Base-by-base conservation (phyloP, 345 rosid species). In the Ceriops decandra region DNA sequence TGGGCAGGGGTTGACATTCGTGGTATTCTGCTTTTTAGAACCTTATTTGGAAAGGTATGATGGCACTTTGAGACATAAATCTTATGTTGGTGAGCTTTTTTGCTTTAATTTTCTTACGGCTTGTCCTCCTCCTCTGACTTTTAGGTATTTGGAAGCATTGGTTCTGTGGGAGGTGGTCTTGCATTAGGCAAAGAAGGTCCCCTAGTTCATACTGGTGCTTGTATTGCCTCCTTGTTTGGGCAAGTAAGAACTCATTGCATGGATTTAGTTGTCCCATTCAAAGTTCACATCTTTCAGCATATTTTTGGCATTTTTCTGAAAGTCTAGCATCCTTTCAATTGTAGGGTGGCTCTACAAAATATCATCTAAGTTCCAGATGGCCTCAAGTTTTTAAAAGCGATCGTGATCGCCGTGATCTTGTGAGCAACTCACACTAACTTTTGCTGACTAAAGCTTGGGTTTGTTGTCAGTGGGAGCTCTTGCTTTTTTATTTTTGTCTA, bases 131-230 rank as follows among this genome's bases (percentile, higher is more conserved):
- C 54, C 17, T 57, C 69, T 64, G n/a, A 72, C 65, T 68, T 70
- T 57, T 82, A 93, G 98, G 91, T 93, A 85, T 87, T 88, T 80
- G 96, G 98, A 76, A 93, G 97, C 84, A 91, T 93, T 78, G 98
- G 96, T 59, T 93, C 96, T 62, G 97, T 93, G 65, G 98, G 95
- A 67, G 98, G 98, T 78, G 98, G 98, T 57, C 85, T 93, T 72
- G 98, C 97, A 51, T 83, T 91, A 71, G 98, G 98, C 63, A 93
- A 93, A 84, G 98, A 89, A 78, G 98, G 97, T 20, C 98, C 98
- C 64, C 95, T 93, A 68, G 97, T 91, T 71, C 96, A 95, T 70
- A 95, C 84, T 19, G 98, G 98, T 70, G 98, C 98, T 67, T 93
- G 98, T 80, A 91, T 93, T 79, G 97, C 96, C 59, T 95, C 97